A percentile compares a stretch with the other conserved stretches of the same genome.
These are phyloP conservation scores for Aspergillus spinulosporus DNA, from an alignment of 2,329 filamentous ascomycete genomes.

Conservation along the genomic window DNA sequence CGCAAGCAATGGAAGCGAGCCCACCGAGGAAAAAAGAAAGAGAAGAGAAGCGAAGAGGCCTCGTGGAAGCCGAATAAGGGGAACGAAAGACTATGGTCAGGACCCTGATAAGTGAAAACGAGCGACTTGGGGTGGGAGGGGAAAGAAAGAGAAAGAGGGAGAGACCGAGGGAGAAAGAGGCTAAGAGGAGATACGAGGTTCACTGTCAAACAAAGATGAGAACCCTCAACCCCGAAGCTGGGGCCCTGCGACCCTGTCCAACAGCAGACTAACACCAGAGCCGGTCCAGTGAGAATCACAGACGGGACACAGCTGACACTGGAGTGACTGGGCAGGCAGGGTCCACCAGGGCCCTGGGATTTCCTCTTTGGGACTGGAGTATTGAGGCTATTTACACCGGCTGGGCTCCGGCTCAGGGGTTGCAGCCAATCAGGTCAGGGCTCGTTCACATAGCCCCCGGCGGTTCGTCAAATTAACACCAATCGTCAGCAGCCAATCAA, in stretches of 20 bases:
- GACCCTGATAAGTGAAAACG: constrained; percentile 28
- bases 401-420: constrained; percentile 6
- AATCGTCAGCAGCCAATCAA: constrained; percentile 12
- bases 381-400: constrained; percentile 19
- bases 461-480: constrained; percentile 18
- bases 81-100: constrained; percentile 28
- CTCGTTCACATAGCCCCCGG: constrained; percentile 7
- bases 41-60: not conserved
- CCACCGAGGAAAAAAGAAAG: constrained; percentile 2
- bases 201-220: constrained; percentile 9
- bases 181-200: constrained; percentile 2
- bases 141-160: constrained; percentile 12
- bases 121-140: constrained; percentile 27
- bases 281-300: not conserved
- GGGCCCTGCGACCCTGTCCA: not conserved
- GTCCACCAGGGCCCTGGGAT: constrained; percentile 8
- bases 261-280: not conserved
- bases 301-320: not conserved
- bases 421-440: constrained; percentile 14
- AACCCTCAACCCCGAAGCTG: not conserved
- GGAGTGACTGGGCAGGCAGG: not conserved
- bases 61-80: constrained; percentile 2
- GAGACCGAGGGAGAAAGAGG: not conserved
- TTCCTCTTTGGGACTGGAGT: constrained; percentile 14
- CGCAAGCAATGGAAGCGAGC: constrained; percentile 5